A percentile compares a stretch with the other conserved stretches of the same genome.
Conservation (phyloP, 345 rosid species). For the Aethionema arabicum region DNA sequence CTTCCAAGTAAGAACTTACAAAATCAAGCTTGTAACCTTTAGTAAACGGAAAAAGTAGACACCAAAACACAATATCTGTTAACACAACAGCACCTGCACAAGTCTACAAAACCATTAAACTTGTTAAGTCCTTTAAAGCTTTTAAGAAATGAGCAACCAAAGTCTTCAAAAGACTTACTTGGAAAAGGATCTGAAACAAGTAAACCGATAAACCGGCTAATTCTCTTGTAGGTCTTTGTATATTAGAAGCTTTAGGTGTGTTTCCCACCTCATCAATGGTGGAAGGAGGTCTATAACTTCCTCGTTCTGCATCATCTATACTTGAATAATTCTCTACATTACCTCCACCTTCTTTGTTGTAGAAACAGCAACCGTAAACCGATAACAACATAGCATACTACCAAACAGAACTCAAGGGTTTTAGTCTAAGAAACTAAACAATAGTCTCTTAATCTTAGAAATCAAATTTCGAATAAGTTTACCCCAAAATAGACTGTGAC, state of each 20-base stretch:
- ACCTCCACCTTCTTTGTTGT: constrained; percentile 31
- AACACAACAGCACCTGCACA: constrained; percentile 87
- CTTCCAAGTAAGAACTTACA: constrained; percentile 53
- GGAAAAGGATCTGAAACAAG: constrained; percentile 69
- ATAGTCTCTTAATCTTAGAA: constrained; percentile 14
- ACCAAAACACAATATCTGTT: constrained; percentile 89
- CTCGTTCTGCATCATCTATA: constrained; percentile 42
- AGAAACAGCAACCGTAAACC: constrained; percentile 57
- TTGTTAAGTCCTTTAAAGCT: constrained; percentile 11
- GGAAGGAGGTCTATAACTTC: constrained; percentile 57
- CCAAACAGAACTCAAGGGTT: not conserved
- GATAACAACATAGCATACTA: constrained; percentile 76
- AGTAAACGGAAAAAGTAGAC: constrained; percentile 66
- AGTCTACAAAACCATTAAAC: constrained; percentile 41
- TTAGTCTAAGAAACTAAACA: constrained; percentile 16
- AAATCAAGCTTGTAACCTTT: constrained; percentile 47
- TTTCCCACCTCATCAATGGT: constrained; percentile 31
- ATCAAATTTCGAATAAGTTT: constrained; percentile 19
- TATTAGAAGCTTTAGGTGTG: constrained; percentile 36
- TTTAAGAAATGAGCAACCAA: not conserved
- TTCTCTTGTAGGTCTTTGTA: constrained; percentile 32
- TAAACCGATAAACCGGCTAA: constrained; percentile 56
- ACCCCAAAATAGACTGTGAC: constrained; percentile 89
- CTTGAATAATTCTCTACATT: constrained; percentile 32
- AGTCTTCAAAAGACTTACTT: constrained; percentile 40